These are phyloP conservation scores for Tuber aestivum DNA, from an alignment of 495 filamentous ascomycete genomes.

Conservation along the genomic window DNA sequence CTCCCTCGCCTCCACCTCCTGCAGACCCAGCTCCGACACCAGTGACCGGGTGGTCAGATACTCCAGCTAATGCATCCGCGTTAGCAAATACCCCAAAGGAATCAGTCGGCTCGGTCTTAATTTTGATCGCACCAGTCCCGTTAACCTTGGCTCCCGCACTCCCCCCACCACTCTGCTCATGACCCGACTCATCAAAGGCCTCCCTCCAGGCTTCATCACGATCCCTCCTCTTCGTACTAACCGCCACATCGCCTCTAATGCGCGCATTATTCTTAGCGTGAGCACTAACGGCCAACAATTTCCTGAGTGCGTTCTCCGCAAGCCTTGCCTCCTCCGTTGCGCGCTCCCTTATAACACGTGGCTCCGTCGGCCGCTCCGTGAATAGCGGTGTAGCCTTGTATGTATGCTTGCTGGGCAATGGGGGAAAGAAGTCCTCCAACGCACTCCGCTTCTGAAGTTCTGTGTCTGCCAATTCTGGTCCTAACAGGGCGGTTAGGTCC, in stretches of 20 bases:
- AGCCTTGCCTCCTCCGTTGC: conserved; percentile 67
- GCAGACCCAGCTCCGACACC: conserved; percentile 11
- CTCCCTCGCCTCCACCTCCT: conserved; percentile 12
- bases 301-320: conserved; percentile 67
- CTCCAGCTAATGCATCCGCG: background rate
- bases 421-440: conserved; percentile 62
- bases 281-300: conserved; percentile 51
- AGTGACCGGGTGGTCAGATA: background rate
- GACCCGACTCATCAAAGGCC: conserved; percentile 39
- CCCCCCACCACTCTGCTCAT: background rate
- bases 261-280: conserved; percentile 42
- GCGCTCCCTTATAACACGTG: conserved; percentile 63
- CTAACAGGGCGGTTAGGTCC: conserved; percentile 44
- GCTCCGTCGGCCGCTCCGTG: conserved; percentile 60
- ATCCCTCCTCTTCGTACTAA: conserved; percentile 41
- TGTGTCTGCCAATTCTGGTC: conserved; percentile 50
- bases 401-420: conserved; percentile 67
- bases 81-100: too few relatives aligned
- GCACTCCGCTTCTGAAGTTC: conserved; percentile 50
- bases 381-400: conserved; percentile 64
- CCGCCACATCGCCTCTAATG: conserved; percentile 41
- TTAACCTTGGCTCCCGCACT: conserved; percentile 17
- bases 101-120: conserved; percentile 22
- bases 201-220: conserved; percentile 45
- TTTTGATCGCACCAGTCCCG: conserved; percentile 12